Conservation (phyloP, 495 filamentous ascomycete genomes). For the Staphylotrichum longicolle region DNA sequence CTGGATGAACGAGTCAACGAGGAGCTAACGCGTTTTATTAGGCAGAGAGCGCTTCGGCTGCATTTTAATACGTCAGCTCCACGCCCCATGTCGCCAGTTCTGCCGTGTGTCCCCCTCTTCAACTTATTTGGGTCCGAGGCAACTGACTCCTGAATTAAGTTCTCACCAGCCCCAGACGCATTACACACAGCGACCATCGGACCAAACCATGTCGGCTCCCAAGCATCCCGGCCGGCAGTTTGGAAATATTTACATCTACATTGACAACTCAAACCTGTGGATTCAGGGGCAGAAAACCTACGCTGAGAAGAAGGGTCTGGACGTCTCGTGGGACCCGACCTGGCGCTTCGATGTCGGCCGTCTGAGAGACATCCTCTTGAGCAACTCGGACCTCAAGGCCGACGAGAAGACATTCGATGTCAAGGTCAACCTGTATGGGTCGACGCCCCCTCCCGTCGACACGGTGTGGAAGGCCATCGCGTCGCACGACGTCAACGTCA, state of each 20-base stretch:
- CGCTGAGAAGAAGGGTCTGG: conserved; percentile 4
- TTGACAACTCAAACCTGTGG: conserved; percentile 24
- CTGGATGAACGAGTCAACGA: background rate
- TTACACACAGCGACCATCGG: no score
- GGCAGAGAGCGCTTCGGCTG: no score
- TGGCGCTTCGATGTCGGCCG: conserved; percentile 20
- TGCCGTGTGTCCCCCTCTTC: no score
- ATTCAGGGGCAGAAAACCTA: conserved; percentile 16
- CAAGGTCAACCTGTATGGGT: conserved; percentile 15
- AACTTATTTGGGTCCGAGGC: background rate
- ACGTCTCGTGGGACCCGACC: conserved; percentile 8
- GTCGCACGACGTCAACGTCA: conserved; percentile 11
- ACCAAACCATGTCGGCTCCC: background rate
- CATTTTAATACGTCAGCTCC: no score
- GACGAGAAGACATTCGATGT: conserved; percentile 3
- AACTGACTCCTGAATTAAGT: background rate
- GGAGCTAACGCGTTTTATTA: no score
- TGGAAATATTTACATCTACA: conserved; percentile 17
- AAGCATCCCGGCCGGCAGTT: background rate
- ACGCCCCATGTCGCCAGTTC: no score
- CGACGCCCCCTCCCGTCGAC: conserved; percentile 16
- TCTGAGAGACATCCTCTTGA: conserved; percentile 3
- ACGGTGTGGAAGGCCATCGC: conserved; percentile 15
- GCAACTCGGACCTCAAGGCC: background rate
- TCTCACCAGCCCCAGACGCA: background rate